Evolutionary conservation across 208 protist species (phyloP).

Genomic region (Herpetomonas samuelpessoai): DNA sequence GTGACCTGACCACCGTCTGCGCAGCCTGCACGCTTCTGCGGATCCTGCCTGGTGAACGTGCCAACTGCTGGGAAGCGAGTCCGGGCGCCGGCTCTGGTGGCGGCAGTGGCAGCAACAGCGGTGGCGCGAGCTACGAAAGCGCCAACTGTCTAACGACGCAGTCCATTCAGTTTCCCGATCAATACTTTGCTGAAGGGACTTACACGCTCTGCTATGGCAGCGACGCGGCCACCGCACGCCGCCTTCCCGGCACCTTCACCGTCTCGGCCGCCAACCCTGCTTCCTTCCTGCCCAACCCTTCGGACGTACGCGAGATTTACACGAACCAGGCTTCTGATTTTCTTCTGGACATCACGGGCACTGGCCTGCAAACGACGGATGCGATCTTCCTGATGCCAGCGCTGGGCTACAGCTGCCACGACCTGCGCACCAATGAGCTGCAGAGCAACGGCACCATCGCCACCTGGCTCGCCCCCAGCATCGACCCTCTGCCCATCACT

Average conservation of each 20-base stretch:
- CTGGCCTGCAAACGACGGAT: conserved; percentile 42
- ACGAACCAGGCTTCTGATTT: conserved; percentile 76
- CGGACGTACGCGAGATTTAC: conserved; percentile 35
- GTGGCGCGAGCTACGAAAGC: conserved; percentile 44
- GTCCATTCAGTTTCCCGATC: conserved; percentile 59
- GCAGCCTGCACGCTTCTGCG: conserved; percentile 56
- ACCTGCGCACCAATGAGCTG: conserved; percentile 58
- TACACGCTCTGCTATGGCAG: conserved; percentile 85
- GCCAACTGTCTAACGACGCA: conserved; percentile 53
- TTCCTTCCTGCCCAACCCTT: conserved; percentile 27
- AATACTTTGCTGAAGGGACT: conserved; percentile 52
- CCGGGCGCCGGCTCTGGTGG: neutral
- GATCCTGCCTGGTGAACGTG: conserved; percentile 51
- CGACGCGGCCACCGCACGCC: conserved; percentile 29
- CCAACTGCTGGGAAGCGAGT: conserved; percentile 67
- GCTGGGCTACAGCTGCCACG: conserved; percentile 82
- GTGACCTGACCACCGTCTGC: conserved; percentile 32
- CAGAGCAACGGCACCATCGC: conserved; percentile 50
- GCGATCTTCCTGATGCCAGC: conserved; percentile 66
- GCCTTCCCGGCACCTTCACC: conserved; percentile 57
- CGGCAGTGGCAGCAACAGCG: too few relatives aligned
- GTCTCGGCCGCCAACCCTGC: conserved; percentile 66
- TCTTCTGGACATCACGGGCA: conserved; percentile 58
- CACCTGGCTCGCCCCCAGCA: conserved; percentile 61
- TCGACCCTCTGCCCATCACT: conserved; percentile 46